Evolutionary conservation across 192 early-diverging fungal genomes (phyloP).

Genomic region (Linderina pennispora): DNA sequence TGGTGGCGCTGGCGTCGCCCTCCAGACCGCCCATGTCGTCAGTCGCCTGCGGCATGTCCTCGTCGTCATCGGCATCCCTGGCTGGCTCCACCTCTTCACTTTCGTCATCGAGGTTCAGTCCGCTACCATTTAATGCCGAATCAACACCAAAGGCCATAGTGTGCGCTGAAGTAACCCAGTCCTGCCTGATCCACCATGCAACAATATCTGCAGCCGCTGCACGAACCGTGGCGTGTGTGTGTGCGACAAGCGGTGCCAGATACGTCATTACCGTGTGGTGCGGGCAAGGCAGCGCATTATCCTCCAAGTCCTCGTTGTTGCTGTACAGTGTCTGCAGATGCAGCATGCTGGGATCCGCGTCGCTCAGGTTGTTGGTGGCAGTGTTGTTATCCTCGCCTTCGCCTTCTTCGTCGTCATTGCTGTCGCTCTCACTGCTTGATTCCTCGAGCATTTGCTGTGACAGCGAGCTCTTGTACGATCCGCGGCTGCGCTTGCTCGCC

Average conservation of each 20-base stretch:
- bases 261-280: slow-evolving; percentile 47
- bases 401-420: slow-evolving; percentile 10
- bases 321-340: slow-evolving; percentile 18
- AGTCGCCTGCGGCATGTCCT: no score
- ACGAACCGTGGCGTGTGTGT: slow-evolving; percentile 60
- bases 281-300: slow-evolving; percentile 53
- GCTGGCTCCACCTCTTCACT: slow-evolving; percentile 1
- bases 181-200: slow-evolving; percentile 42
- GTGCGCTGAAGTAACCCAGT: slow-evolving; percentile 35
- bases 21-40: no score
- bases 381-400: neutral
- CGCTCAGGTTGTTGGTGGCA: neutral
- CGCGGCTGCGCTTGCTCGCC: neutral
- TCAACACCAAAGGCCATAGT: slow-evolving; percentile 19
- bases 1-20: slow-evolving; percentile 5
- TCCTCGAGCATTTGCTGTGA: slow-evolving; percentile 44
- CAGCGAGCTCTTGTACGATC: slow-evolving; percentile 30
- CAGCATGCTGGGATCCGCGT: neutral
- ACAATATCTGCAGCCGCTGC: slow-evolving; percentile 59
- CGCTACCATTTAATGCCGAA: slow-evolving; percentile 1
- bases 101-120: neutral
- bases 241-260: slow-evolving; percentile 65
- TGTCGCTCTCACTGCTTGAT: slow-evolving; percentile 22
- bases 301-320: neutral
- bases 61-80: slow-evolving; percentile 8